Conservation (phyloP, 202 grass and related monocot genomes). For the Thinopyrum obtusiflorum region DNA sequence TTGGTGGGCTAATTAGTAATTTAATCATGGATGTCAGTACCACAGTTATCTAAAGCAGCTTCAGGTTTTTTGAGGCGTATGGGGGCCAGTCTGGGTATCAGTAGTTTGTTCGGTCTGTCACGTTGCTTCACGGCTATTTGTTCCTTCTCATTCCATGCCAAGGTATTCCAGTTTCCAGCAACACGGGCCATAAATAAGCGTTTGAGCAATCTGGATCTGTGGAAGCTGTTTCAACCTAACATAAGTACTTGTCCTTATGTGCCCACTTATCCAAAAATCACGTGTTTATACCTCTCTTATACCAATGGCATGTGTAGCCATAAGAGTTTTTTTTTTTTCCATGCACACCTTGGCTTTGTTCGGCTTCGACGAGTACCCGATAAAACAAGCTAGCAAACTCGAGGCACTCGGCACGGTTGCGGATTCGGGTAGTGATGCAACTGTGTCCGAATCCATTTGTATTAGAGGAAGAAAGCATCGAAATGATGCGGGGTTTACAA, state of each 20-base stretch:
- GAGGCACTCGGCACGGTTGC: too few relatives aligned
- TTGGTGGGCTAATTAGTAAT: conserved; percentile 45
- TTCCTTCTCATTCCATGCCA: background rate
- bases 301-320: background rate
- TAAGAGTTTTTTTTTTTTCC: too few relatives aligned
- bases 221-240: background rate
- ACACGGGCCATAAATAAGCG: background rate
- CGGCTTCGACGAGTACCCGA: too few relatives aligned
- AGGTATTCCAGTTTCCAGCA: background rate
- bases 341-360: too few relatives aligned
- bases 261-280: background rate
- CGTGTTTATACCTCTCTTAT: background rate
- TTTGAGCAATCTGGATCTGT: background rate
- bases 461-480: background rate
- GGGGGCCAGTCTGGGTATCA: background rate
- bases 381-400: too few relatives aligned
- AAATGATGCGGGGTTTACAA: background rate
- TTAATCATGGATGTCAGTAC: conserved; percentile 29
- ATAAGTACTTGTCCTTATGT: background rate
- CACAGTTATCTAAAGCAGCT: background rate
- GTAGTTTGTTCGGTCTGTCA: background rate
- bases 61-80: background rate
- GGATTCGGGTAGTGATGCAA: too few relatives aligned
- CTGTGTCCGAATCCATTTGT: too few relatives aligned
- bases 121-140: background rate